These are phyloP conservation scores for Rhizophagus sp. DNA, from an alignment of 192 early-diverging fungal genomes.

Conservation along the genomic window DNA sequence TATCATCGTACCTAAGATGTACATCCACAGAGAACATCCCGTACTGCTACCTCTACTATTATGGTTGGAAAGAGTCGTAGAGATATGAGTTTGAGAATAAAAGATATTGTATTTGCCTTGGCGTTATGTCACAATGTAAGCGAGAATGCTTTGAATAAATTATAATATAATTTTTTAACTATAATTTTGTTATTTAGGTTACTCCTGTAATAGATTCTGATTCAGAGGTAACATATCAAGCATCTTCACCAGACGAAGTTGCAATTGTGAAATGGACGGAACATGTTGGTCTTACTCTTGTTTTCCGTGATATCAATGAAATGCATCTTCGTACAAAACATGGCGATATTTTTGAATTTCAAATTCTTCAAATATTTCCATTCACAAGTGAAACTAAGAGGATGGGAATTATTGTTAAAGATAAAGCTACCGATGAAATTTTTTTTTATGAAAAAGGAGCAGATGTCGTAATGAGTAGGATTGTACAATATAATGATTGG, in stretches of 20 bases:
- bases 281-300: conserved; percentile 78
- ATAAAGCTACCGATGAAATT: conserved; percentile 71
- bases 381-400: conserved; percentile 98
- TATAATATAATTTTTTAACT: background rate
- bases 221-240: conserved; percentile 80
- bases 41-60: conserved; percentile 34
- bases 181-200: conserved; percentile 42
- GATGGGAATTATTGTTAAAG: conserved; percentile 91
- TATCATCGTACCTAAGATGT: background rate
- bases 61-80: conserved; percentile 63
- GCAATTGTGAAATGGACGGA: conserved; percentile 94
- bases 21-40: background rate
- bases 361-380: conserved; percentile 92
- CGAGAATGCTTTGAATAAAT: background rate
- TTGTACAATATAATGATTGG: conserved; percentile 94
- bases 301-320: conserved; percentile 70
- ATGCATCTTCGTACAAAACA: conserved; percentile 65
- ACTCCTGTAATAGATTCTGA: conserved; percentile 68
- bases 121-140: conserved; percentile 91
- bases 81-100: conserved; percentile 82
- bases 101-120: conserved; percentile 86
- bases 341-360: conserved; percentile 62
- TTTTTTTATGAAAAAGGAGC: conserved; percentile 94
- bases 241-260: conserved; percentile 95
- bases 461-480: conserved; percentile 84